Base-by-base conservation (phyloP, 1,139 yeast genomes). In the Cylindricascospora bacillispora region DNA sequence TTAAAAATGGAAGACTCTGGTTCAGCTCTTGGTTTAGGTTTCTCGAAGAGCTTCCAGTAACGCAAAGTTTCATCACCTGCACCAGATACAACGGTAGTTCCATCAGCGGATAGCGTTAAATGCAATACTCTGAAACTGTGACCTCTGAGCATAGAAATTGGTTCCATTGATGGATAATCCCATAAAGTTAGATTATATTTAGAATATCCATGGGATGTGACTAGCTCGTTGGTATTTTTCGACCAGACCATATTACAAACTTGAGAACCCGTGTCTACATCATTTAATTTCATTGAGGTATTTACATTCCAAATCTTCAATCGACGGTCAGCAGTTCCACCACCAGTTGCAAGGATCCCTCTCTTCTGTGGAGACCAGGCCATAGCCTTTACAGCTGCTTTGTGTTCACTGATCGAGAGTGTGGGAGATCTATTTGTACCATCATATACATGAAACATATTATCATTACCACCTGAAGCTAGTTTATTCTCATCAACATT, bases 361-460 rank as follows among this genome's bases (percentile, higher is more conserved):
- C 97, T 63, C 49, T 83, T 94, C 51, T 89, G 97, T 1, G 98
- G 97, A 1, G 93, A 81, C 99, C 99, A 89, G 1, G 94, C 82
- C 32, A 89, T 69, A 1, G 97, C 98, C 56, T 86, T 89, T 4
- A 89, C 93, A 0, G 98, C 99, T 0, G 98, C 97, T 13, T 71
- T 72, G 49, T 89, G 98, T 39, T 83, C 94, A 5, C 67, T 65
- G 45, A 86, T 80, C 37, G 67, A 75, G 50, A 76, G 70, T 20
- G 83, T 54, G 1, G 98, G 97, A 49, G 54, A 67, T 10, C 71
- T 65, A 34, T 68, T 66, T 25, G 80, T 54, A 1, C 93, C 94
- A 49, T 83, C 94, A 93, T 95, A 92, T 6, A 85, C 78, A 42
- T 70, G 69, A 18, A 83, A 63, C 43, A 73, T 71, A 52, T 89